Conservation (phyloP, 176 grass and related monocot genomes). For the Tuctoria greenei region DNA sequence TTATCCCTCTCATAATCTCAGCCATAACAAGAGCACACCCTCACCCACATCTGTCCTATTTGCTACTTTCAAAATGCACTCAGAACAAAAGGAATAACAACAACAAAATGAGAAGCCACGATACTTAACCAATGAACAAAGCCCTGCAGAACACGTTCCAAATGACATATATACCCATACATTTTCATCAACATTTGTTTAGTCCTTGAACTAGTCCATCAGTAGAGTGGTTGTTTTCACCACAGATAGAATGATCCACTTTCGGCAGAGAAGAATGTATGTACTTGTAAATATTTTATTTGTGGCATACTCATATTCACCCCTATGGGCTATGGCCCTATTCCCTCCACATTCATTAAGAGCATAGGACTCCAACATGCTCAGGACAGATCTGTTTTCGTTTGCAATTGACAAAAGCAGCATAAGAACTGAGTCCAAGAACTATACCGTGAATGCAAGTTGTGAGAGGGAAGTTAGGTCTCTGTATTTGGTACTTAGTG, state of each 20-base stretch:
- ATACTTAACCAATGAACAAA: constrained; percentile 11
- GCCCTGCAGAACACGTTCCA: background rate
- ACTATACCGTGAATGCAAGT: constrained; percentile 76
- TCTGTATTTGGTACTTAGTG: constrained; percentile 82
- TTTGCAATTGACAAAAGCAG: background rate
- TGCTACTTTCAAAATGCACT: too few relatives aligned
- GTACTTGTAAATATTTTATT: background rate
- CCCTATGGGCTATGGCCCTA: too few relatives aligned
- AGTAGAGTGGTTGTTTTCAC: background rate
- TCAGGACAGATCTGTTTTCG: background rate
- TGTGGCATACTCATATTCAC: background rate
- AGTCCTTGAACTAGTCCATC: background rate
- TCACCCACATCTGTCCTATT: too few relatives aligned
- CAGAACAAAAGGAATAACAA: background rate
- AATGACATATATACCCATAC: background rate
- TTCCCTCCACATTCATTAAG: background rate
- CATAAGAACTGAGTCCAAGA: background rate
- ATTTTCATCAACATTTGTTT: background rate
- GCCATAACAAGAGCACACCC: too few relatives aligned
- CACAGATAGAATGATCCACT: background rate
- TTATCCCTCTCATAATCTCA: too few relatives aligned
- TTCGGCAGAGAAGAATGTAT: background rate
- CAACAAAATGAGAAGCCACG: background rate
- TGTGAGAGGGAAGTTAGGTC: constrained; percentile 88
- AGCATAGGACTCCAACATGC: background rate